Evolutionary conservation across 106 monocot species (phyloP).

Genomic region (Apostasia shenzhenica): DNA sequence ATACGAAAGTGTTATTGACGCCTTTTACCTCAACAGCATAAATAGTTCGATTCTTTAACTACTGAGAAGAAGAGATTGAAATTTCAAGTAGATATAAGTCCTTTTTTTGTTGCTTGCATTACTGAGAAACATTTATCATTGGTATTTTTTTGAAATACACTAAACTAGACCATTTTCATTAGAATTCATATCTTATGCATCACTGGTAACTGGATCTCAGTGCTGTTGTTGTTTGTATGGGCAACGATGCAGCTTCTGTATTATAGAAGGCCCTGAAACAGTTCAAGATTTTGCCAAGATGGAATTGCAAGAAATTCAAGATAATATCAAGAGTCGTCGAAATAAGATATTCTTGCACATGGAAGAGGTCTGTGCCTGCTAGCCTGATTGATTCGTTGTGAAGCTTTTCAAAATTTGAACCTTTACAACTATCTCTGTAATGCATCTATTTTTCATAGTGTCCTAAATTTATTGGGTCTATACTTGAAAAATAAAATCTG

Average conservation of each 20-base stretch:
- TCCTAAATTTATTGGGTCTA: too few relatives aligned
- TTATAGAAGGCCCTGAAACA: slow-evolving; percentile 42
- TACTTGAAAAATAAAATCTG: neutral
- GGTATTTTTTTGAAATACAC: neutral
- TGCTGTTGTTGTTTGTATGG: neutral
- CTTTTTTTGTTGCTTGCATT: neutral
- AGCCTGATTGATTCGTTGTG: slow-evolving; percentile 60
- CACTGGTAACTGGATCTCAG: neutral
- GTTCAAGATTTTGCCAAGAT: slow-evolving; percentile 28
- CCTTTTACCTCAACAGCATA: neutral
- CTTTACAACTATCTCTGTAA: too few relatives aligned
- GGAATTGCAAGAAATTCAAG: slow-evolving; percentile 84
- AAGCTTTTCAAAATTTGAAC: slow-evolving; percentile 79
- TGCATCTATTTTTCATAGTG: too few relatives aligned
- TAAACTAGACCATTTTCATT: too few relatives aligned
- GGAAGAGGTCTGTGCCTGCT: slow-evolving; percentile 69
- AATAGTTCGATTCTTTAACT: too few relatives aligned
- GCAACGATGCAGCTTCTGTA: slow-evolving; percentile 65
- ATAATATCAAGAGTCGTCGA: slow-evolving; percentile 82
- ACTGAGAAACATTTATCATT: neutral
- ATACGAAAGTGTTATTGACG: neutral
- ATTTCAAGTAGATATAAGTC: neutral
- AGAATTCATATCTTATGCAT: neutral
- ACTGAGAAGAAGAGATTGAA: neutral
- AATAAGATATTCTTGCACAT: slow-evolving; percentile 99